These are phyloP conservation scores for Anisogramma anomala DNA, from an alignment of 2,329 filamentous ascomycete genomes.

Conservation along the genomic window DNA sequence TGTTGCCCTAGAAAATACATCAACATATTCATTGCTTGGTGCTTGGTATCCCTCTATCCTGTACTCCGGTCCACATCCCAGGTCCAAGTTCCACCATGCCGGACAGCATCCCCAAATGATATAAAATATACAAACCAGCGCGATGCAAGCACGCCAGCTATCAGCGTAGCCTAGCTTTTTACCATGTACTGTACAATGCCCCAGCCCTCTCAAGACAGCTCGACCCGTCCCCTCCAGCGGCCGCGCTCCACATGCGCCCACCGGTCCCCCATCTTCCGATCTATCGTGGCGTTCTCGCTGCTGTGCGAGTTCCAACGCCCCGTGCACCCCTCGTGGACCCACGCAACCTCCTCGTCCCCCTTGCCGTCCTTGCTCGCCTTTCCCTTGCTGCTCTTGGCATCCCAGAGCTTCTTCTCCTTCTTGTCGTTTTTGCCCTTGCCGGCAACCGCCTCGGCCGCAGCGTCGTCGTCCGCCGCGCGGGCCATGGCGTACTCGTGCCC, in stretches of 20 bases:
- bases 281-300: constrained; percentile 15
- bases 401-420: constrained; percentile 13
- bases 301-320: constrained; percentile 25
- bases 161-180: too few relatives aligned
- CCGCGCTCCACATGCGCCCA: constrained; percentile 27
- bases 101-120: too few relatives aligned
- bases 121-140: too few relatives aligned
- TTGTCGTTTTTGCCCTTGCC: background rate
- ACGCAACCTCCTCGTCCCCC: constrained; percentile 2
- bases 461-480: constrained; percentile 18
- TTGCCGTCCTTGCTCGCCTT: background rate
- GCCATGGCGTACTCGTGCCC: constrained; percentile 15
- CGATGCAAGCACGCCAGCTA: too few relatives aligned
- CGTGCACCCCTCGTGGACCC: constrained; percentile 21
- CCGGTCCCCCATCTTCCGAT: constrained; percentile 23
- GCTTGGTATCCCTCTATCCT: too few relatives aligned
- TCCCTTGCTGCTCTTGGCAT: constrained; percentile 10
- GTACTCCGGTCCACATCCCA: too few relatives aligned
- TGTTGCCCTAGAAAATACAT: too few relatives aligned
- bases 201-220: constrained; percentile 19
- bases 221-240: constrained; percentile 20
- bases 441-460: constrained; percentile 12
- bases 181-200: too few relatives aligned
- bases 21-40: too few relatives aligned
- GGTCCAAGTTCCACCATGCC: too few relatives aligned